Base-by-base conservation (phyloP, 2,329 filamentous ascomycete species). In the Chaetomium strumarium region DNA sequence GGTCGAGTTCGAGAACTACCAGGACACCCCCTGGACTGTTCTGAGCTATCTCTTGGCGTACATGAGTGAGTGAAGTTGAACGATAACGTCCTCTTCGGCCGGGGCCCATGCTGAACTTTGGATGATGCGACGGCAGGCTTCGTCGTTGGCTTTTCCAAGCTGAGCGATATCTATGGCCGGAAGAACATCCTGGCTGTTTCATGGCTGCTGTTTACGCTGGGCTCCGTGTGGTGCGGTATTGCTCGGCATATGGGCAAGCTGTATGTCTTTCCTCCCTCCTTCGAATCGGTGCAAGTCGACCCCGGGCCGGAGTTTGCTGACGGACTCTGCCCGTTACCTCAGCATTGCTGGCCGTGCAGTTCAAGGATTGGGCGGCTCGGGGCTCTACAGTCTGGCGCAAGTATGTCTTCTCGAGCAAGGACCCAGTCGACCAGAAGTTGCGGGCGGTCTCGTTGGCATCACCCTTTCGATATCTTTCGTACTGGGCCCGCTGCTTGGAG, bases 331-430 rank as follows among this genome's bases (percentile, higher is more conserved):
- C 24, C 24, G 24, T 24, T 24, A 24, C 24, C 24, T 3, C 12
- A 83, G 80, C 1, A 83, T 84, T 44, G 60, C 79, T 13, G 83
- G 73, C 52, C 76, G 80, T 17, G 77, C 78, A 1, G 75, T 83
- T 13, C 80, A 83, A 52, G 80, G 80, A 5, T 73, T 83, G 40
- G 81, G 81, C 0, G 81, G 78, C 2, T 80, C 81, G 9, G 81
- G 81, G 0, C 67, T 84, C 20, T 85, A 83, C 64, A 81, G 78
- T 56, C 65, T 84, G 39, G 76, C 78, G 1, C 78, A 83, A 52
- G 77, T 81, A 48, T 73, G 75, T 12, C 70, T 83, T 1, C 71
- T 81, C 29, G 79, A 83, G 56, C 70, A 83, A 46, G 77, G 78
- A 0, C 79, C 78, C 12, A 70, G 70, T 3, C 68, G 78, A 8